Evolutionary conservation across 352 stramenopile species (phyloP), one percentile per base, ranked within the genome.

Genomic region (Phytophthora brassicae): DNA sequence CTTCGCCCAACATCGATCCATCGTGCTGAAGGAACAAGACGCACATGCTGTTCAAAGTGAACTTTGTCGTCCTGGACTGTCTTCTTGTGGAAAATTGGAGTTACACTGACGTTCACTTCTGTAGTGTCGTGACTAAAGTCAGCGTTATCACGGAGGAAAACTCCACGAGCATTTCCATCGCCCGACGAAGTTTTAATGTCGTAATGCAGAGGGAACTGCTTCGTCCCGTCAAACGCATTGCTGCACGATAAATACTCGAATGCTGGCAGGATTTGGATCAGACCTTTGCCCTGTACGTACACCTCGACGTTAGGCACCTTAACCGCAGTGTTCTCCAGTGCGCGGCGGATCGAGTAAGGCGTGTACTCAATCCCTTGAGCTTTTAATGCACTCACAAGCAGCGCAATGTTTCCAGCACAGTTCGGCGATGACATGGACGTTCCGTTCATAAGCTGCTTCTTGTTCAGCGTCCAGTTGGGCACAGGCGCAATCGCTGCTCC

Each of bases 391-490:
- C 84, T 97, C 39, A 99, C 73, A 5, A 99, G 70, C 22, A 98
- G 81, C 39, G 94, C 94, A 13, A 98, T 80, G 72, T 94, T 97
- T 36, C 97, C 97, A 19, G 87, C 86, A 28, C 85, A 96, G 76
- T 99, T 98, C 0, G 97, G 97, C 26, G 86, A 97, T 19, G 85
- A 89, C 97, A 99, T 99, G 56, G 86, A 98, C 26, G 97, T 99
- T 33, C 97, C 97, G 70, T 99, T 98, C 90, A 98, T 99, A 33
- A 98, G 85, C 71, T 96, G 83, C 66, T 96, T 97, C 66, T 97
- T 97, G 77, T 97, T 96, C 14, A 99, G 77, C 39, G 89, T 97
- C 89, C 93, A 98, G 66, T 97, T 96, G 5, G 96, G 95, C 33
- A 99, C 92, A 0, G 82, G 79, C 6, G 95, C 85, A 64, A 99